Percentiles rank a stretch among this genome's conserved stretches.
These are phyloP conservation scores for Heterobasidion irregulare DNA, from an alignment of 1,284 basidiomycete genomes.

Conservation along the genomic window DNA sequence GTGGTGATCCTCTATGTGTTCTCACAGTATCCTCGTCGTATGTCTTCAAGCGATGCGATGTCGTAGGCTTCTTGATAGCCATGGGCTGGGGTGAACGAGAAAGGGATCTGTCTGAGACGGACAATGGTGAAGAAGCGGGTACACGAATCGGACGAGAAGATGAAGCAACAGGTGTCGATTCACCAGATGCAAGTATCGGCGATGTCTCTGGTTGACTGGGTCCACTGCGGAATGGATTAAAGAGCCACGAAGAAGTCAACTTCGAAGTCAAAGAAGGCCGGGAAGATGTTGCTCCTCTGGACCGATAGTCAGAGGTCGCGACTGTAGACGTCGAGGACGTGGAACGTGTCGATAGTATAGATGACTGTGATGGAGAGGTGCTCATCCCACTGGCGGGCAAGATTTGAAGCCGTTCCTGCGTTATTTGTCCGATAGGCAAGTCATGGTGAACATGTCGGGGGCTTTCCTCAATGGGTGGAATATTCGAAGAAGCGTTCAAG, in stretches of 20 bases:
- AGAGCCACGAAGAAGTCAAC: slow-evolving; percentile 65
- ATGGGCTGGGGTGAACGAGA: slow-evolving; percentile 29
- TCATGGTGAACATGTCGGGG: slow-evolving; percentile 40
- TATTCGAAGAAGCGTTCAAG: slow-evolving; percentile 34
- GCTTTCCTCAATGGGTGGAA: slow-evolving; percentile 64
- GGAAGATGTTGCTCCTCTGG: slow-evolving; percentile 19
- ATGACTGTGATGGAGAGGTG: slow-evolving; percentile 67
- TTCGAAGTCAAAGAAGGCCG: slow-evolving; percentile 44
- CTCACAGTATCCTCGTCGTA: slow-evolving; percentile 50
- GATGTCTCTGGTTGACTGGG: slow-evolving; percentile 54
- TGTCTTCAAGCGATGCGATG: slow-evolving; percentile 34
- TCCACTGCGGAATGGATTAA: slow-evolving; percentile 61
- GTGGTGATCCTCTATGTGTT: slow-evolving; percentile 23
- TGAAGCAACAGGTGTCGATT: slow-evolving; percentile 13
- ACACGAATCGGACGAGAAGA: not conserved
- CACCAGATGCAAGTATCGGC: slow-evolving; percentile 38
- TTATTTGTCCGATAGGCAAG: slow-evolving; percentile 34
- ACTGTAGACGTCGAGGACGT: slow-evolving; percentile 26
- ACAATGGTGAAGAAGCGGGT: slow-evolving; percentile 9
- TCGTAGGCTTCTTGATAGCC: slow-evolving; percentile 40
- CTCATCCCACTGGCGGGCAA: slow-evolving; percentile 27
- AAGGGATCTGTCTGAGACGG: slow-evolving; percentile 18
- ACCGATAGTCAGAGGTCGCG: slow-evolving; percentile 18
- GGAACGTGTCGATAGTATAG: slow-evolving; percentile 48
- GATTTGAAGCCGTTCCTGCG: slow-evolving; percentile 16